phyloP scores from a whole-genome alignment of 768 basidiomycete species.

The Phanerodontia chrysosporium region DNA sequence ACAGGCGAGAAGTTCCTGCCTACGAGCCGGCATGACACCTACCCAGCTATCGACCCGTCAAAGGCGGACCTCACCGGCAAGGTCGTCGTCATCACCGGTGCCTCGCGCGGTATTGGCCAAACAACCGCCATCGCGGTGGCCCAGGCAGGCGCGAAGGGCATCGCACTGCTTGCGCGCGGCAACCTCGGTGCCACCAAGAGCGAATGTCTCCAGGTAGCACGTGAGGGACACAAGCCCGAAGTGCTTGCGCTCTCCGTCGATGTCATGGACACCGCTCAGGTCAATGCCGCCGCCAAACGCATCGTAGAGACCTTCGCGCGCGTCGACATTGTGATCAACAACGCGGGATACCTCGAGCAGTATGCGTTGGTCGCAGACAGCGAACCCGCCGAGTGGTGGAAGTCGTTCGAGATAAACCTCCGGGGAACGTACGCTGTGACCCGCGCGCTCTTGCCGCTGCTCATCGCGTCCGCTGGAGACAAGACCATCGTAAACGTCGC shows the following conservation, averaged over 20 bases:
- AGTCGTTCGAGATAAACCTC: conserved; percentile 7
- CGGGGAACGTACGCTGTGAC: conserved; percentile 7
- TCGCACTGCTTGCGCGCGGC: conserved; percentile 20
- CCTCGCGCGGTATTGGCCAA: not conserved
- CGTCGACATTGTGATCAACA: conserved; percentile 1
- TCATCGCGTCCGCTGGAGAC: not conserved
- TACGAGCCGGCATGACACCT: conserved; percentile 9
- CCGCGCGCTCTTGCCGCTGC: conserved; percentile 8
- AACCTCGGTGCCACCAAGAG: not conserved
- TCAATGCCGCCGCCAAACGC: not conserved
- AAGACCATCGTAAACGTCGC: conserved; percentile 1
- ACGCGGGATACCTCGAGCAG: not conserved
- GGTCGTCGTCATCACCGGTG: conserved; percentile 17
- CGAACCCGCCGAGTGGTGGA: conserved; percentile 12
- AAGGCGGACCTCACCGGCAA: conserved; percentile 16
- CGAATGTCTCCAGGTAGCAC: not conserved
- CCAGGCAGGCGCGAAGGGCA: not conserved
- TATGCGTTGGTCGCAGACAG: not conserved
- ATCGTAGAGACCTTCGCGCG: not conserved
- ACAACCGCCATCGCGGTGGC: not conserved
- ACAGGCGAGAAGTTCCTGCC: not conserved
- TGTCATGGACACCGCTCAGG: not conserved
- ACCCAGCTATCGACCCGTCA: conserved; percentile 24
- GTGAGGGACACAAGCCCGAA: not conserved
- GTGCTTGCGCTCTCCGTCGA: not conserved